Base-by-base conservation (phyloP, 2,329 filamentous ascomycete species). In the Fusarium staphyleae region DNA sequence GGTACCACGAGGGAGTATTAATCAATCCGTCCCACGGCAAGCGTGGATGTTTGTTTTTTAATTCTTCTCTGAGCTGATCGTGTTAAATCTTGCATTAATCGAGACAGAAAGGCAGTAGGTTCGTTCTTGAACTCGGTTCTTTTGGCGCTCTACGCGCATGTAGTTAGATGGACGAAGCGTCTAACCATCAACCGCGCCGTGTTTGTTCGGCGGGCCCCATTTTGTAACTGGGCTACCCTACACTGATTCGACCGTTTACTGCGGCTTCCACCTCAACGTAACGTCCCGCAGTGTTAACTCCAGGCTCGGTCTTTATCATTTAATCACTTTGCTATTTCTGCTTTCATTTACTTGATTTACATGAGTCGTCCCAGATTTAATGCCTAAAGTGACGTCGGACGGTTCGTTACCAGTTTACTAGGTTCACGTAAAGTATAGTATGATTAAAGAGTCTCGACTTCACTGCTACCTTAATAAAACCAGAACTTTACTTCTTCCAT, bases 201-300 rank as follows among this genome's bases (percentile, higher is more conserved):
- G 19, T 43, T 32, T 26, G 15, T 19, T 16, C 32, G 3, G 15
- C 19, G 10, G 30, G 35, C 11, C 33, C 39, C 28, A n/a, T 28
- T 30, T 37, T 16, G 3, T 15, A 5, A 10, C 16, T 5, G 2
- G 12, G 9, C 11, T 62, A 61, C 57, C 57, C 57, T 61, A 28
- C 14, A 60, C 32, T 6, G 13, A 15, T 26, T 5, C 5, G 14
- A 29, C 2, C 6, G 11, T 3, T 16, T 18, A 12, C 13, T 45
- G 18, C 12, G 14, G 32, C n/a, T 22, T 33, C 6, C 4, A 16
- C 24, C n/a, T 29, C n/a, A 11, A 16, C 16, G 22, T 46, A 11
- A 16, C 16, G 22, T 46, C 18, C 16, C 26, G 32, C 39, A 35
- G 33, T 26, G 33, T 28, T 15, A 51, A 26, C 18, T 32, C 16